phyloP scores from a whole-genome alignment of 1,284 basidiomycete species.

The Ustilago sp. region DNA sequence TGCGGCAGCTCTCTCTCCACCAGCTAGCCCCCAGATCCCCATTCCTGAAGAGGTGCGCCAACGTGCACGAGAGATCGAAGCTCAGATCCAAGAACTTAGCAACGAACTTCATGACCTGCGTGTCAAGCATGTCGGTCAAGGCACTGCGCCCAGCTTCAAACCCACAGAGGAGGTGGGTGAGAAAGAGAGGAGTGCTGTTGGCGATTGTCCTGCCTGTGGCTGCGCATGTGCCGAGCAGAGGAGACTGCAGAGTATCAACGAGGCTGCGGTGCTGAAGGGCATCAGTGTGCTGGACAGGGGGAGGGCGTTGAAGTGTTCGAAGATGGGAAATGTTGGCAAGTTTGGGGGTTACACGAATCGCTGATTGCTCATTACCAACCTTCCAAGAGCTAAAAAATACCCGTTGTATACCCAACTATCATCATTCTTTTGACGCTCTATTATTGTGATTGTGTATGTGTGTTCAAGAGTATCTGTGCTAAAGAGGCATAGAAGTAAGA shows the following conservation, averaged over 20 bases:
- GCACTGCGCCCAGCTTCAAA: slow-evolving; percentile 27
- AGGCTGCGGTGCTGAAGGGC: slow-evolving; percentile 56
- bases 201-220: slow-evolving; percentile 46
- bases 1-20: slow-evolving; percentile 9
- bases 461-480: background rate
- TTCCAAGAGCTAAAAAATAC: background rate
- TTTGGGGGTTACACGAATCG: slow-evolving; percentile 56
- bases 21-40: slow-evolving; percentile 25
- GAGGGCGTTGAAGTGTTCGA: slow-evolving; percentile 48
- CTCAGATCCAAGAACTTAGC: slow-evolving; percentile 46
- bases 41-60: slow-evolving; percentile 43
- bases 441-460: background rate
- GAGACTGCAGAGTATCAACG: slow-evolving; percentile 55
- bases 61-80: slow-evolving; percentile 51
- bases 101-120: slow-evolving; percentile 49
- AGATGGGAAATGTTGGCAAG: slow-evolving; percentile 48
- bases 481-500: background rate
- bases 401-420: background rate
- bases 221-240: slow-evolving; percentile 58
- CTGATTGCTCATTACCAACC: background rate
- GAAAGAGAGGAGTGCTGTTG: slow-evolving; percentile 7
- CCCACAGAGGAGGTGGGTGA: slow-evolving; percentile 11
- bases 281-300: slow-evolving; percentile 56
- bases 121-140: slow-evolving; percentile 38
- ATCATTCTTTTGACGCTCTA: background rate